Conservation (phyloP, 306 rosid genomes). For the Castanea crenata region DNA sequence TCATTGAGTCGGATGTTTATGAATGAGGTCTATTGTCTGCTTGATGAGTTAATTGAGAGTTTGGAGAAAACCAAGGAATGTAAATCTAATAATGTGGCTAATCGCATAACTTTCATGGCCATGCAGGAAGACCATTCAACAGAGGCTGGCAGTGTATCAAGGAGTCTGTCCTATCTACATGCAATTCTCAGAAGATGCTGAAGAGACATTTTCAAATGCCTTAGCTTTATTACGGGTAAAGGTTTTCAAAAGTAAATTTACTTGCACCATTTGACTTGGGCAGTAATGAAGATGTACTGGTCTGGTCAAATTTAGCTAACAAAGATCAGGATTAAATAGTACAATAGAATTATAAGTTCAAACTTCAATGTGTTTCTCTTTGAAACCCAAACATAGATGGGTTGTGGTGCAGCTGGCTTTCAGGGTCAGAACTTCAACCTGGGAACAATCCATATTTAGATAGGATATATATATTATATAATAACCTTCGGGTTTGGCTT, state of each 20-base stretch:
- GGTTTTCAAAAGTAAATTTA: background rate
- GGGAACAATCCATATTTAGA: background rate
- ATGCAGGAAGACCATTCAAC: constrained; percentile 81
- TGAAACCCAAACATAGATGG: background rate
- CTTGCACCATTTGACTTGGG: background rate
- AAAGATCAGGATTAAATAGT: background rate
- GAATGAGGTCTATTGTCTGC: background rate
- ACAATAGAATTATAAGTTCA: background rate
- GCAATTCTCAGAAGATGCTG: constrained; percentile 82
- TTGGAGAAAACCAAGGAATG: background rate
- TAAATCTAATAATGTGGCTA: constrained; percentile 9
- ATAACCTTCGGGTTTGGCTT: too few relatives aligned
- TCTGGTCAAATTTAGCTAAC: background rate
- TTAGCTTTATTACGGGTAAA: constrained; percentile 62
- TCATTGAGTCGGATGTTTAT: background rate
- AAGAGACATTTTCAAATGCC: constrained; percentile 66
- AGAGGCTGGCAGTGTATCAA: constrained; percentile 83
- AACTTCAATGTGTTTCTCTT: background rate
- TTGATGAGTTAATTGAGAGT: background rate
- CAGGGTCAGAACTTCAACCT: background rate
- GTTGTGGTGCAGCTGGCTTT: background rate
- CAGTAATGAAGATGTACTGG: background rate
- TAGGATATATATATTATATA: background rate
- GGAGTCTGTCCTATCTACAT: constrained; percentile 88
- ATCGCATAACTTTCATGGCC: constrained; percentile 24